These are phyloP conservation scores for Kodamaea jinghongensis DNA, from an alignment of 805 yeast species.

Conservation along the genomic window DNA sequence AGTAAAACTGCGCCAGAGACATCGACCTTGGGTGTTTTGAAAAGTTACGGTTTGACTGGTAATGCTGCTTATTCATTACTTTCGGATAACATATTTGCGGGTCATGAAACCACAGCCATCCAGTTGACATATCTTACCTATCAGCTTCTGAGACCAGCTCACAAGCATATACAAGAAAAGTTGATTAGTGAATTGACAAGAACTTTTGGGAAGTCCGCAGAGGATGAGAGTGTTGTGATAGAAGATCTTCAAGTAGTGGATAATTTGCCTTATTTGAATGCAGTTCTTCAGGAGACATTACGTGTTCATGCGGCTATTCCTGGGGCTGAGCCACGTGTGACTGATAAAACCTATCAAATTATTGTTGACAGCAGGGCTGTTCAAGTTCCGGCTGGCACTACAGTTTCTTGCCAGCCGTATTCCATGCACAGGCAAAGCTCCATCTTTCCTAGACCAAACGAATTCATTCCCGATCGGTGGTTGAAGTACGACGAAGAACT, in stretches of 20 bases:
- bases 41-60: constrained; percentile 30
- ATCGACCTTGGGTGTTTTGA: constrained; percentile 35
- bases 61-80: constrained; percentile 38
- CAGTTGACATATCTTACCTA: constrained; percentile 59
- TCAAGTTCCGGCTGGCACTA: constrained; percentile 50
- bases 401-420: constrained; percentile 65
- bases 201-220: constrained; percentile 29
- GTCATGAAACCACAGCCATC: constrained; percentile 69
- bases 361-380: constrained; percentile 17
- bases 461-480: constrained; percentile 67
- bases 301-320: constrained; percentile 71
- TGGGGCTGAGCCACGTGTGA: constrained; percentile 64
- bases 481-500: constrained; percentile 36
- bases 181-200: constrained; percentile 46
- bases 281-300: constrained; percentile 58
- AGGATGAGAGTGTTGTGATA: constrained; percentile 13
- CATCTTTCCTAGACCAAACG: constrained; percentile 51
- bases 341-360: constrained; percentile 30
- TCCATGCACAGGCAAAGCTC: constrained; percentile 52
- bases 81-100: constrained; percentile 70
- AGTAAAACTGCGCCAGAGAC: constrained; percentile 24
- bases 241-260: constrained; percentile 45
- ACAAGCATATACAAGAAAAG: constrained; percentile 43
- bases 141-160: constrained; percentile 53
- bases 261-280: constrained; percentile 54